phyloP scores from a whole-genome alignment of 306 rosid genomes.

The Biancaea sappan region DNA sequence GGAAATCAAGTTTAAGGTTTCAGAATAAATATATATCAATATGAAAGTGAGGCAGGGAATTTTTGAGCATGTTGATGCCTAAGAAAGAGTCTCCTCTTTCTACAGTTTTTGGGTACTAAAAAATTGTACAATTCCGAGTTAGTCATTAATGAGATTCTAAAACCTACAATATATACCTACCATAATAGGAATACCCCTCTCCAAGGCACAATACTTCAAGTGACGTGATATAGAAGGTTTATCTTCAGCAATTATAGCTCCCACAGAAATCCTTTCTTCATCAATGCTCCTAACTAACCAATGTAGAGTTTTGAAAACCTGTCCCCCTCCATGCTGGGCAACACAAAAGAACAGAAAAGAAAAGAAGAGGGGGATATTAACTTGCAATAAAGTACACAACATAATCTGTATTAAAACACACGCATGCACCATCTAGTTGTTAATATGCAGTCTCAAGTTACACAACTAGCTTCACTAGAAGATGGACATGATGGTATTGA shows the following conservation, averaged over 20 bases:
- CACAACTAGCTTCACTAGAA: slow-evolving; percentile 4
- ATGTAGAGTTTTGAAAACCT: slow-evolving; percentile 70
- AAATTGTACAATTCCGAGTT: background rate
- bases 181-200: slow-evolving; percentile 61
- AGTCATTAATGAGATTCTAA: background rate
- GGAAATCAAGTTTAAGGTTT: slow-evolving; percentile 18
- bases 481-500: slow-evolving; percentile 8
- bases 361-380: background rate
- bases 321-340: slow-evolving; percentile 82
- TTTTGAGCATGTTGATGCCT: background rate
- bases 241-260: slow-evolving; percentile 64
- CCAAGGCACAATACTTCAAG: slow-evolving; percentile 72
- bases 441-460: background rate
- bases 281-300: slow-evolving; percentile 55
- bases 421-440: background rate
- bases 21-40: too few species aligned
- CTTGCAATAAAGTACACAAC: slow-evolving; percentile 16
- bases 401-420: background rate
- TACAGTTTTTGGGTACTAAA: background rate
- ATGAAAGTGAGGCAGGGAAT: too few species aligned
- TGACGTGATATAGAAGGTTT: slow-evolving; percentile 66
- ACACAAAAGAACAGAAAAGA: slow-evolving; percentile 13
- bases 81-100: background rate
- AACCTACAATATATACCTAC: slow-evolving; percentile 39
- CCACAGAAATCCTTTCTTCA: slow-evolving; percentile 48